These are phyloP conservation scores for Teratosphaeria pseudoeucalypti DNA, from an alignment of 2,329 filamentous ascomycete genomes.

Conservation along the genomic window DNA sequence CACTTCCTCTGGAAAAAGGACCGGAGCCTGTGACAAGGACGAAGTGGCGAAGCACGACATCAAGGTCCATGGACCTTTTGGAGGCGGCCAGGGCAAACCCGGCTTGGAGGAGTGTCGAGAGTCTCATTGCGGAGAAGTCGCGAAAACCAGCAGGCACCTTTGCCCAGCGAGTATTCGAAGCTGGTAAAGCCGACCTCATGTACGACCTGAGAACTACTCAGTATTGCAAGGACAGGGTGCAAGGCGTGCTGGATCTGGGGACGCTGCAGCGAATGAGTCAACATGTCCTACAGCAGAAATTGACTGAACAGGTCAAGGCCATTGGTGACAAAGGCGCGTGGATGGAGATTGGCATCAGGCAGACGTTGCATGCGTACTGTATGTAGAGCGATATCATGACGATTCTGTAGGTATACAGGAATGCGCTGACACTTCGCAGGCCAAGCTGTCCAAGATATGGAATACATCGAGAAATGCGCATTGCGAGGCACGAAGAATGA, in stretches of 20 bases:
- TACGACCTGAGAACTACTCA: conserved; percentile 6
- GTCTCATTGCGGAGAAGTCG: conserved; percentile 1
- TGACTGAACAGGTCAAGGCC: conserved; percentile 14
- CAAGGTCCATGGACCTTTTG: conserved; percentile 3
- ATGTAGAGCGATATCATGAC: neutral
- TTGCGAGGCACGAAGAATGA: conserved; percentile 4
- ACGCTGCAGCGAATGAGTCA: conserved; percentile 13
- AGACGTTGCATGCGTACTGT: conserved; percentile 15
- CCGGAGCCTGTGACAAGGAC: neutral
- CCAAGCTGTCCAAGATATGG: conserved; percentile 12
- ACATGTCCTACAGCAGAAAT: conserved; percentile 14
- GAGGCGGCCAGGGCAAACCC: conserved; percentile 1
- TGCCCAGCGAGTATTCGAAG: conserved; percentile 12
- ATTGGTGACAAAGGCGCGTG: conserved; percentile 11
- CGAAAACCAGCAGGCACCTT: conserved; percentile 6
- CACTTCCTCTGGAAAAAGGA: neutral
- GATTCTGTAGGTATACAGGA: neutral
- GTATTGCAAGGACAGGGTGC: conserved; percentile 6
- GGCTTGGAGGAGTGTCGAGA: neutral
- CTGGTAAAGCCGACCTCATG: conserved; percentile 11
- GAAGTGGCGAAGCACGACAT: neutral
- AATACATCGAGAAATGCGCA: conserved; percentile 10
- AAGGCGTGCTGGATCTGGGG: conserved; percentile 13
- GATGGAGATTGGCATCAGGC: conserved; percentile 14
- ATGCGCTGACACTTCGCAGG: conserved; percentile 1